Evolutionary conservation across 805 yeast genomes (phyloP), one percentile per base, ranked within the genome.

Genomic region (Lachancea sp.): DNA sequence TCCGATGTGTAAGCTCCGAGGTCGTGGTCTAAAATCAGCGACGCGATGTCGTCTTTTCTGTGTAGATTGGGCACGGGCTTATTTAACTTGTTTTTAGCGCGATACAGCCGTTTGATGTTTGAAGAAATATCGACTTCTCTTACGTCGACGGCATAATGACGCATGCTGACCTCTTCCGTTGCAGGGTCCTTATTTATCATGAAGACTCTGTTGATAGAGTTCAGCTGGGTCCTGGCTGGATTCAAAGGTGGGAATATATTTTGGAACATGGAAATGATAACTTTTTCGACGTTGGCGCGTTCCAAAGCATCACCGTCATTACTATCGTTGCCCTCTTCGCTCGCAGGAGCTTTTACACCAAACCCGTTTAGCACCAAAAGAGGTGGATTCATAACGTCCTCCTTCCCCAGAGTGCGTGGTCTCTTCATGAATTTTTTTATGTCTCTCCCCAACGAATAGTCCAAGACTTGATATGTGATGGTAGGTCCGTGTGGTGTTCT

Each of bases 401-500:
- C 86, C 47, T 74, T 76, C 36, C 82, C 78, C 19, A 83, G 66
- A 2, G 95, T 79, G 60, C 87, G 89, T 22, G 99, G 98, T 45
- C 77, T 79, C 54, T 75, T 81, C 63, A 85, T 76, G 47, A 79
- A 74, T 48, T 71, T 75, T 39, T 79, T 72, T 15, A 93, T 81
- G 65, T 93, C 99, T 60, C 85, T 84, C 57, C 82, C 77, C 43
- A 93, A 72, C 2, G 95, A 82, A 63, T 89, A 93, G 54, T 77
- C 78, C 49, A 75, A 70, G 36, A 93, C 82, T 50, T 77, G 77
- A 71, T 91, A 93, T 48, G 90, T 84, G 33, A 89, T 69, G 11
- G 96, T 89, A 25, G 99, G 99, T 6, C 99, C 99, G 49, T 89
- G 75, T 29, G 98, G 96, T 72, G 90, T 79, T 58, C 86, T 79